phyloP scores from a whole-genome alignment of 306 rosid genomes.

The Cucumis melo region DNA sequence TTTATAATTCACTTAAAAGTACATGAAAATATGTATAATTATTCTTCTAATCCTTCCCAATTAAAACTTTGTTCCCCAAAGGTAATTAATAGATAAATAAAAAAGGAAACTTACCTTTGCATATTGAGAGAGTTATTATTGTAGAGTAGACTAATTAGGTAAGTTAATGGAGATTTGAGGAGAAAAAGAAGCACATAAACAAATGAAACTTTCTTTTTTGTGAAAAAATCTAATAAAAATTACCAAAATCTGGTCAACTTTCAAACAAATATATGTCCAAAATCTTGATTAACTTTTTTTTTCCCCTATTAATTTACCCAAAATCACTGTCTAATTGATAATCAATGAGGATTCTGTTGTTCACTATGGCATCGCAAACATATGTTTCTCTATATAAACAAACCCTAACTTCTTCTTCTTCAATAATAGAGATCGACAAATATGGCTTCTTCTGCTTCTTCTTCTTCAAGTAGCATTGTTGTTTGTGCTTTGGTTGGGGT shows the following conservation, averaged over 20 bases:
- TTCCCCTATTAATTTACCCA: not conserved
- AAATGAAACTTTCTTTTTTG: not conserved
- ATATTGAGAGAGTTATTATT: not conserved
- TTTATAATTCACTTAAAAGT: too few species aligned
- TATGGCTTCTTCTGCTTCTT: not conserved
- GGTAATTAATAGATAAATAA: too few species aligned
- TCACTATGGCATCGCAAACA: not conserved
- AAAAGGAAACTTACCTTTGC: not conserved
- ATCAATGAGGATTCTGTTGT: not conserved
- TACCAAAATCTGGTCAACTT: not conserved
- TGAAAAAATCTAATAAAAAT: too few species aligned
- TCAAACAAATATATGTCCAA: not conserved
- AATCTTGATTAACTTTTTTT: not conserved
- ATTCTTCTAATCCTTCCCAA: too few species aligned
- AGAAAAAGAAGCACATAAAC: not conserved
- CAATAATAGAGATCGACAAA: not conserved
- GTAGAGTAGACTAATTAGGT: not conserved
- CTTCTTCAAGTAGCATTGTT: not conserved
- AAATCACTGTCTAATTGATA: not conserved
- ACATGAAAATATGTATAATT: too few species aligned
- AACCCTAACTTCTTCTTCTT: not conserved
- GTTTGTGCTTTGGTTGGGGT: not conserved
- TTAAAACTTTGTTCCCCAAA: too few species aligned
- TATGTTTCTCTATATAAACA: not conserved
- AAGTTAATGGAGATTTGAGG: not conserved